These are phyloP conservation scores for Phaffomyces opuntiae DNA, from an alignment of 805 yeast species.

Conservation along the genomic window DNA sequence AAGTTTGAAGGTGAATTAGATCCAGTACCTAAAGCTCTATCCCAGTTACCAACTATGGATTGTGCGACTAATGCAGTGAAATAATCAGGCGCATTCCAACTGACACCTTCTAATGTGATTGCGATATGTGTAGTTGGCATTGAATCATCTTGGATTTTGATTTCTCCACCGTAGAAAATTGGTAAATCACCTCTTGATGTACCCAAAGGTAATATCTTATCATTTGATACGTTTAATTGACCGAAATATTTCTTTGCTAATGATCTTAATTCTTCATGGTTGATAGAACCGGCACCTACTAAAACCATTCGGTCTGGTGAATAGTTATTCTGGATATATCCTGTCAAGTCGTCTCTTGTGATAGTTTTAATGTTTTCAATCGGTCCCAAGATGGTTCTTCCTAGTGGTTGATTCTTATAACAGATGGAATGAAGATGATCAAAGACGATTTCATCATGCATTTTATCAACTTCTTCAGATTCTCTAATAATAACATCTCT, in stretches of 20 bases:
- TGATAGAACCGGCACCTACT: constrained; percentile 94
- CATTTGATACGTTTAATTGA: constrained; percentile 42
- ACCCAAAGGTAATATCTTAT: constrained; percentile 64
- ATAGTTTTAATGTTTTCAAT: constrained; percentile 80
- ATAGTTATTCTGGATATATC: constrained; percentile 80
- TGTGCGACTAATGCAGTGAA: constrained; percentile 94
- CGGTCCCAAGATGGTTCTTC: constrained; percentile 95
- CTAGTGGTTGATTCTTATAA: constrained; percentile 84
- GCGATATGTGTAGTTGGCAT: constrained; percentile 90
- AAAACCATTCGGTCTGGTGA: constrained; percentile 96
- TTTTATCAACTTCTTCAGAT: constrained; percentile 95
- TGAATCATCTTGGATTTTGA: constrained; percentile 72
- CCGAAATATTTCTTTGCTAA: constrained; percentile 76
- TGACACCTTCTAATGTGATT: constrained; percentile 93
- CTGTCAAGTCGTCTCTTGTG: constrained; percentile 64
- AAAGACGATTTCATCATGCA: constrained; percentile 97
- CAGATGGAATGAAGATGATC: constrained; percentile 94
- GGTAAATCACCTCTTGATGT: constrained; percentile 60
- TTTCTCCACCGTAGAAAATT: constrained; percentile 77
- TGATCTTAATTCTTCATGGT: constrained; percentile 75
- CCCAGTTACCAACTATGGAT: constrained; percentile 97
- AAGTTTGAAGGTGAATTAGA: constrained; percentile 81
- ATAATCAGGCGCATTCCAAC: constrained; percentile 95
- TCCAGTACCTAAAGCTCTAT: constrained; percentile 81
- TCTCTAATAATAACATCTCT: constrained; percentile 95